Percentiles rank a stretch among this genome's conserved stretches.
These are phyloP conservation scores for Cairneyella variabilis DNA, from an alignment of 495 filamentous ascomycete species.

Conservation along the genomic window DNA sequence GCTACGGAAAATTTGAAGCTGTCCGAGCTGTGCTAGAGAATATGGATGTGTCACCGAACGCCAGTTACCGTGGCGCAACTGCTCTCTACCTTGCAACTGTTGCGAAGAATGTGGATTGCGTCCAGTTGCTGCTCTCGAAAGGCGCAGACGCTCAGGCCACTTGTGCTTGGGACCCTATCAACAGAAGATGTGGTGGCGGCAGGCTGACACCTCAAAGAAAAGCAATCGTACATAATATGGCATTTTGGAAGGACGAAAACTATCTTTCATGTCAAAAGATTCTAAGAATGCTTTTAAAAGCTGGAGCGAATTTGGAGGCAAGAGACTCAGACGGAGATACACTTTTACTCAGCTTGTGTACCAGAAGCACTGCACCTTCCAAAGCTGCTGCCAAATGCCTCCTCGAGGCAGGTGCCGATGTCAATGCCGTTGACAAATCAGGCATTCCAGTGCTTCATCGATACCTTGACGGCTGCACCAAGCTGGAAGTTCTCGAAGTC, in stretches of 20 bases:
- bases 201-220: too few species aligned
- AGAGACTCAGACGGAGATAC: constrained; percentile 13
- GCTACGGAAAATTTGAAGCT: constrained; percentile 14
- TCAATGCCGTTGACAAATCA: not conserved
- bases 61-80: constrained; percentile 8
- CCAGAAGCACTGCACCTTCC: constrained; percentile 7
- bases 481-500: constrained; percentile 23
- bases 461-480: constrained; percentile 7
- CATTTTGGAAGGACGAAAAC: constrained; percentile 21
- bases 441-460: not conserved
- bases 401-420: not conserved
- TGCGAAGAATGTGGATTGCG: not conserved
- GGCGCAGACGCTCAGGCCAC: constrained; percentile 12
- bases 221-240: too few species aligned
- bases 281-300: constrained; percentile 30
- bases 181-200: not conserved
- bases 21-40: constrained; percentile 4
- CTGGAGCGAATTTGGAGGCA: constrained; percentile 28
- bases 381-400: not conserved
- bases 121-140: constrained; percentile 12
- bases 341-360: not conserved
- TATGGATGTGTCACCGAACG: constrained; percentile 3
- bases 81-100: constrained; percentile 14
- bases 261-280: constrained; percentile 32
- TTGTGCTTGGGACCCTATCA: constrained; percentile 11